These are phyloP conservation scores for Sclerotinia subarctica DNA, from an alignment of 2,329 filamentous ascomycete genomes.

Conservation along the genomic window DNA sequence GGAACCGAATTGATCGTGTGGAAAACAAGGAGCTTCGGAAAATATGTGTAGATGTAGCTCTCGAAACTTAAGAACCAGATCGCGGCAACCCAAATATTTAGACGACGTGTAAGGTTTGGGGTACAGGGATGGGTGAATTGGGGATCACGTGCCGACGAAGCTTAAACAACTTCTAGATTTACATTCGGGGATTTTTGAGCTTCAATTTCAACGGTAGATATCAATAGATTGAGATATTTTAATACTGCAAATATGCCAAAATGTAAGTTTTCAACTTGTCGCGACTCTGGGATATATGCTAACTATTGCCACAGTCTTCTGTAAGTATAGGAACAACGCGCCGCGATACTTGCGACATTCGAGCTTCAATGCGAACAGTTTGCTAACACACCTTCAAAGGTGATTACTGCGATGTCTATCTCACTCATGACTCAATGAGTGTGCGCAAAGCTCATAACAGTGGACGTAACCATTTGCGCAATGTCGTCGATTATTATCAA, in stretches of 20 bases:
- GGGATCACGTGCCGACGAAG: conserved; percentile 21
- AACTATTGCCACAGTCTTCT: conserved; percentile 61
- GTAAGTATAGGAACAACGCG: conserved; percentile 45
- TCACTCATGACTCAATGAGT: conserved; percentile 99
- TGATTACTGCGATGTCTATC: conserved; percentile 99
- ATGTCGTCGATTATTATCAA: conserved; percentile 98
- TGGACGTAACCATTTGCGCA: conserved; percentile 93
- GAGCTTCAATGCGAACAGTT: conserved; percentile 15
- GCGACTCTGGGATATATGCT: conserved; percentile 33
- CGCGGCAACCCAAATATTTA: conserved; percentile 23
- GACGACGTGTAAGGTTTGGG: conserved; percentile 31
- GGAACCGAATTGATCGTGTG: conserved; percentile 2
- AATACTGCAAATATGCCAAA: conserved; percentile 68
- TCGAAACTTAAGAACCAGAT: conserved; percentile 21
- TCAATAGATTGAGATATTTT: conserved; percentile 4
- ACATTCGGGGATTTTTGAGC: conserved; percentile 22
- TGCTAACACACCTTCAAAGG: conserved; percentile 43
- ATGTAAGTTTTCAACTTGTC: conserved; percentile 58
- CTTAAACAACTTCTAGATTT: conserved; percentile 17
- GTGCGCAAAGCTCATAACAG: conserved; percentile 98
- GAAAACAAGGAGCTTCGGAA: not conserved
- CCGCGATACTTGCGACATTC: conserved; percentile 10
- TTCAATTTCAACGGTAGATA: conserved; percentile 14
- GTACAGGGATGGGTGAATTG: conserved; percentile 24
- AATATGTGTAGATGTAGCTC: conserved; percentile 22